Evolutionary conservation across 495 filamentous ascomycete species (phyloP), one percentile per base, ranked within the genome.

Genomic region (Aspergillus indologenus): DNA sequence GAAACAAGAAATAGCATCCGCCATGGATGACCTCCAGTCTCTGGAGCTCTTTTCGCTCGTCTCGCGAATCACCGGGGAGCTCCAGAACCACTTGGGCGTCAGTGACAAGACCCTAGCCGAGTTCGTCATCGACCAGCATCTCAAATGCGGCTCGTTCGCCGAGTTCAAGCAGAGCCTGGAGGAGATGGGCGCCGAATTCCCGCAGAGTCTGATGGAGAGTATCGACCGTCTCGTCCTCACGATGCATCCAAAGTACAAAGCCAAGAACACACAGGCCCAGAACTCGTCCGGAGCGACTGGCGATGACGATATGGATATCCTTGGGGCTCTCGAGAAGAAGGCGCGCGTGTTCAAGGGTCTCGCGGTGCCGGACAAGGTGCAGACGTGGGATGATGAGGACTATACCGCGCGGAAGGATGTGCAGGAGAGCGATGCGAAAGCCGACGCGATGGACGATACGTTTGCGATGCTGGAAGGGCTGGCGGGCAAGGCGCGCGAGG

Each of bases 51-150:
- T 98, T 59, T 95, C 91, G 61, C 85, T 98, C 57, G 92, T 98
- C 60, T 92, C 90, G 47, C 96, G 93, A 73, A 90, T 98, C 64
- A 96, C 91, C 40, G 91, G 87, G 29, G 94, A 98, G 76, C 79
- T 98, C 45, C 87, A 91, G 63, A 98, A 98, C 73, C 90, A 98
- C 75, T 74, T 98, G 54, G 91, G 93, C 31, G 87, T 97, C 66
- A 89, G 79, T 71, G 93, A 98, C 69, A 96, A 96, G 76, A 96
- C 91, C 1, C 79, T 98, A 18, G 92, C 94, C 52, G 94, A 98
- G 71, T 98, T 95, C 70, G 82, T 98, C 56, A 96, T 98, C 63
- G 90, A 87, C 60, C 90, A 95, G 63, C 90, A 96, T 64, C 68
- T 88, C 65, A 84, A 92, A 85, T 90, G 86, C 76, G 75, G 72